Evolutionary conservation across 345 rosid genomes (phyloP), one percentile per base, ranked within the genome.

Genomic region (Eucalyptus viminalis): DNA sequence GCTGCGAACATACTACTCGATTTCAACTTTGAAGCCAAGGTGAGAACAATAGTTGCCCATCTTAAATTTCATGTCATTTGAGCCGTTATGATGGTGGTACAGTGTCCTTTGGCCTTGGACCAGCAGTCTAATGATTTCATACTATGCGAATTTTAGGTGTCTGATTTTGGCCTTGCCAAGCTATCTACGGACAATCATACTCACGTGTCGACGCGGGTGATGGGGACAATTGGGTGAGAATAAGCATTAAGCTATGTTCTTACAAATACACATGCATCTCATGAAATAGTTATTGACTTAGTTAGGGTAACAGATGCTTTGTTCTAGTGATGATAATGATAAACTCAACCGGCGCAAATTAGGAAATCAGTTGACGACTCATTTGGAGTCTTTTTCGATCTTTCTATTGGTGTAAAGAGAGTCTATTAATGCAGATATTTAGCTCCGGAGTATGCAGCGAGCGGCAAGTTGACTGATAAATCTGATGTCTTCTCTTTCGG

Each of bases 401-500:
- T 37, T 56, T 24, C 29, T 10, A 56, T 56, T 22, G 29, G 62
- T 24, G 62, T 56, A 56, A 56, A 56, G 62, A 56, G 43, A 37
- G 15, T 76, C 47, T 37, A 21, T 44, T 37, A 6, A 76, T 90
- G 54, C 89, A 96, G 99, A 91, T 97, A 96, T 91, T 91, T 97
- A 90, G 98, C 99, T 91, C 99, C 99, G 29, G 99, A 97, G 92
- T 97, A 97, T 88, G 99, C 99, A 87, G 94, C 98, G 80, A 97
- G 98, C 17, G 99, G 98, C 50, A 96, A 96, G 91, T 91, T 97
- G 53, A 96, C 99, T 1, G 99, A 97, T 54, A 97, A 97, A 89
- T 97, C 99, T 22, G 99, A 97, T 92, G 98, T 95, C 49, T 97
- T 95, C 95, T 97, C 99, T 40, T 95, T 93, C 81, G 99, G 98